Evolutionary conservation across 805 yeast genomes (phyloP), one percentile per base, ranked within the genome.

Genomic region (Starmerella sp.): DNA sequence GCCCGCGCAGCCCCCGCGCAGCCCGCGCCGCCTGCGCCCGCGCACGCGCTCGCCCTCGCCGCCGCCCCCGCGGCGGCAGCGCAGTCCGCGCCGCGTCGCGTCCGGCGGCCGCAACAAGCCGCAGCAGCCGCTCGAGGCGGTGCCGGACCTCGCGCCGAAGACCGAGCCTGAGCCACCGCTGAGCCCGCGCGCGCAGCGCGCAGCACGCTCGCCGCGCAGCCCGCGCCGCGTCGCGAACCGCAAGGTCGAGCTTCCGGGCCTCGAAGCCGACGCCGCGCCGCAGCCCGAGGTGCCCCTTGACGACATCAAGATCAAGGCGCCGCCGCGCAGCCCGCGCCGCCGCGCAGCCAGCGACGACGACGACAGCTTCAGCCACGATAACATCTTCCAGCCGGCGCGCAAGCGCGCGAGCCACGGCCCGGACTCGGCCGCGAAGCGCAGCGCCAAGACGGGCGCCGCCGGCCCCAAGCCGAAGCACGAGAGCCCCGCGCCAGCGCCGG

Each of bases 301-400:
- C 4, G 56, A 54, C n/a, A 52, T 56, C 51, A 54, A 57, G 52
- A 42, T 56, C 30, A 52, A 48, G 46, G 58, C 58, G 2, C 57
- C 58, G 9, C 46, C 60, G 34, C 42, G 54, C 35, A 30, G 56
- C 39, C 55, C 55, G 28, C 52, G 58, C 15, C 56, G 56, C 6
- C 31, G 28, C 5, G 32, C 14, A 32, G 52, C n/a, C n/a, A n/a
- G 29, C 29, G 57, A 43, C 13, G 49, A 37, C 10, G 56, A 53
- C 30, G 42, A 52, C 37, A 58, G 62, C 17, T 62, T 62, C 60
- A 37, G 56, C 10, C 17, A 30, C 14, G 54, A 57, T 30, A 63
- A 63, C 52, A 60, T 62, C 39, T 63, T 63, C 53, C 65, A 63
- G 54, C 32, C 36, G 10, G 30, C 52, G 6, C 54, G 52, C 45